A percentile compares a stretch with the other conserved stretches of the same genome.
These are phyloP conservation scores for Melanomma pulvis-pyrius DNA, from an alignment of 495 filamentous ascomycete genomes.

Conservation along the genomic window DNA sequence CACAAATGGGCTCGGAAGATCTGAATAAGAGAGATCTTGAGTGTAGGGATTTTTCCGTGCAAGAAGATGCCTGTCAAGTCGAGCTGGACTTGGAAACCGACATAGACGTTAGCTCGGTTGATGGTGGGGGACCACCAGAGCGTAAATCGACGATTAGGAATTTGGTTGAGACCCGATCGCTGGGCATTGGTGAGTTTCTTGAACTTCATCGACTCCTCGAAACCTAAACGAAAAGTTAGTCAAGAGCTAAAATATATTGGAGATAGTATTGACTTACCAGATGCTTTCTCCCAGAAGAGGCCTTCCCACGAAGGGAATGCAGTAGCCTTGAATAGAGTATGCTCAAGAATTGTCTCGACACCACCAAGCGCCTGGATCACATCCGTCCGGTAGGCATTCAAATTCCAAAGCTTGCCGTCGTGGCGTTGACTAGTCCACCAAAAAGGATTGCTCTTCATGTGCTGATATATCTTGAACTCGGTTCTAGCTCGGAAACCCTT, in stretches of 20 bases:
- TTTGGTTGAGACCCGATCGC: slow-evolving; percentile 97
- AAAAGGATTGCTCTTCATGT: slow-evolving; percentile 99
- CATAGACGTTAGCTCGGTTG: slow-evolving; percentile 78
- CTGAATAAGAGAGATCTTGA: slow-evolving; percentile 98
- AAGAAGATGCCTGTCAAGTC: slow-evolving; percentile 99
- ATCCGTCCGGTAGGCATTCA: slow-evolving; percentile 97
- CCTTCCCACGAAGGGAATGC: slow-evolving; percentile 99
- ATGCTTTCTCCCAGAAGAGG: slow-evolving; percentile 93
- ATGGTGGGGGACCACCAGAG: slow-evolving; percentile 89
- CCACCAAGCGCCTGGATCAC: slow-evolving; percentile 98
- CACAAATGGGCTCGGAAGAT: slow-evolving; percentile 99
- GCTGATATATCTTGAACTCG: slow-evolving; percentile 97
- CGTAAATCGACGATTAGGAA: slow-evolving; percentile 98
- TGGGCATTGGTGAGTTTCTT: slow-evolving; percentile 99
- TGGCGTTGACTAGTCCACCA: slow-evolving; percentile 99
- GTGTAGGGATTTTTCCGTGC: slow-evolving; percentile 97
- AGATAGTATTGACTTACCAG: slow-evolving; percentile 34
- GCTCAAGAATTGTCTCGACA: slow-evolving; percentile 99
- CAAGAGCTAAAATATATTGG: no score
- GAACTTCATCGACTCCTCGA: slow-evolving; percentile 93
- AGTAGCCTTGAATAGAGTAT: slow-evolving; percentile 97
- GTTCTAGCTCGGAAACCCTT: slow-evolving; percentile 96
- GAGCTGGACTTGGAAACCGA: slow-evolving; percentile 98
- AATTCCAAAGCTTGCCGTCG: slow-evolving; percentile 97
- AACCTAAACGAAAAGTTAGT: slow-evolving; percentile 49